A percentile compares a stretch with the other conserved stretches of the same genome.
These are phyloP conservation scores for Lathyrus oleraceus DNA, from an alignment of 306 rosid genomes.

Conservation along the genomic window DNA sequence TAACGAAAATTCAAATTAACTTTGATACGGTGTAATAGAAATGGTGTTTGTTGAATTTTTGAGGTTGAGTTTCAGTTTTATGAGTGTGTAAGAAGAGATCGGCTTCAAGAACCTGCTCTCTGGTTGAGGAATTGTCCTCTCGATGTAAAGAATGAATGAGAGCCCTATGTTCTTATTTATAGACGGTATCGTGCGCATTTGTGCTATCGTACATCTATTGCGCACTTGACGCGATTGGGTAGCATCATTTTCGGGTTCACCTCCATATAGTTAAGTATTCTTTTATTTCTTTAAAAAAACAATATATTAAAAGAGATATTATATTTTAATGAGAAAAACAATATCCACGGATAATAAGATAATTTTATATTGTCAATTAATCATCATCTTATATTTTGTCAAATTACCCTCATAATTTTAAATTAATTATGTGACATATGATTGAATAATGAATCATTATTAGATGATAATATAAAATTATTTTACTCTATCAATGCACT, in stretches of 20 bases:
- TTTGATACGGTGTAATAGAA: background rate
- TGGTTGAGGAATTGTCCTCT: constrained; percentile 33
- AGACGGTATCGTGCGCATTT: constrained; percentile 51
- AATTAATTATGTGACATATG: too few species aligned
- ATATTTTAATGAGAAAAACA: too few species aligned
- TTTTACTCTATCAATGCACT: too few species aligned
- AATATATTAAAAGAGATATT: too few species aligned
- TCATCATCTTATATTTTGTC: too few species aligned
- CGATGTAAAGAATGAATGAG: rapidly evolving
- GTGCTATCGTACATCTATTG: background rate
- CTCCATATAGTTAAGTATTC: background rate
- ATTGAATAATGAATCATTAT: too few species aligned
- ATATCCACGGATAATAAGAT: too few species aligned
- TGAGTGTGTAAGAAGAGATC: constrained; percentile 19
- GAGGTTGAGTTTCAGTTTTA: background rate
- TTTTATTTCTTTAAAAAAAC: too few species aligned
- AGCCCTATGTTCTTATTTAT: constrained; percentile 60
- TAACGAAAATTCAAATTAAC: constrained; percentile 27
- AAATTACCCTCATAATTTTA: too few species aligned
- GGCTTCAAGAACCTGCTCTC: constrained; percentile 5
- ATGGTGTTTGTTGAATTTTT: background rate
- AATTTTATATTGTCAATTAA: too few species aligned
- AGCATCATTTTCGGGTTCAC: background rate
- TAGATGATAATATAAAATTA: too few species aligned
- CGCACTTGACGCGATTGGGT: background rate